These are phyloP conservation scores for Melastoma candidum DNA, from an alignment of 441 rosid species.

Conservation along the genomic window DNA sequence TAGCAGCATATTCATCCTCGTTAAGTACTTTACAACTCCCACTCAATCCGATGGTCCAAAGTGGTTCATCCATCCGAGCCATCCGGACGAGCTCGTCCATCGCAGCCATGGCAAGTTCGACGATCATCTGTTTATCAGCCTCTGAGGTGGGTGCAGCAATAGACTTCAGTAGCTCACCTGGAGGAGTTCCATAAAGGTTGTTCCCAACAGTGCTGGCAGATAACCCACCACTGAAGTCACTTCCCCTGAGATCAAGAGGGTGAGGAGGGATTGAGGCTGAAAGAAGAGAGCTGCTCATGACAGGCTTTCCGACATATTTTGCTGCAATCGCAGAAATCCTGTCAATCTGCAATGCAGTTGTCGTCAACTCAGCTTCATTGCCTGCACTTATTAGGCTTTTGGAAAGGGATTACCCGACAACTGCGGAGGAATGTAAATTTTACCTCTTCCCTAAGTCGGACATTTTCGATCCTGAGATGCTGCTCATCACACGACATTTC, in stretches of 20 bases:
- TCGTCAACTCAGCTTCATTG: too few species aligned
- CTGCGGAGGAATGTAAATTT: too few species aligned
- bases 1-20: constrained; percentile 54
- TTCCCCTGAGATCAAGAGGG: constrained; percentile 58
- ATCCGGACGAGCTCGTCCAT: constrained; percentile 76
- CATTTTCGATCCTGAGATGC: constrained; percentile 79
- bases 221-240: constrained; percentile 39
- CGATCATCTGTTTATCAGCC: constrained; percentile 54
- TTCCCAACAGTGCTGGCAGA: constrained; percentile 34
- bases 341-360: constrained; percentile 43
- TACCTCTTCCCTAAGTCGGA: constrained; percentile 86
- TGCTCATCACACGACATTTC: constrained; percentile 96
- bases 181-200: constrained; percentile 36
- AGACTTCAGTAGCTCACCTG: constrained; percentile 64
- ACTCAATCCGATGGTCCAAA: constrained; percentile 56
- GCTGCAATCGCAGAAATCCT: constrained; percentile 85
- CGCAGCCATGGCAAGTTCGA: constrained; percentile 77
- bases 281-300: constrained; percentile 54
- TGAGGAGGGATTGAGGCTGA: constrained; percentile 50
- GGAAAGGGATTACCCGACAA: too few species aligned
- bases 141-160: constrained; percentile 40
- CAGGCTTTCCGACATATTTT: constrained; percentile 85
- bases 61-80: constrained; percentile 68
- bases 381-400: too few species aligned
- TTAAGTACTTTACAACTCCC: constrained; percentile 34